Base-by-base conservation (phyloP, 768 basidiomycete genomes). In the Lyophyllum semitale region DNA sequence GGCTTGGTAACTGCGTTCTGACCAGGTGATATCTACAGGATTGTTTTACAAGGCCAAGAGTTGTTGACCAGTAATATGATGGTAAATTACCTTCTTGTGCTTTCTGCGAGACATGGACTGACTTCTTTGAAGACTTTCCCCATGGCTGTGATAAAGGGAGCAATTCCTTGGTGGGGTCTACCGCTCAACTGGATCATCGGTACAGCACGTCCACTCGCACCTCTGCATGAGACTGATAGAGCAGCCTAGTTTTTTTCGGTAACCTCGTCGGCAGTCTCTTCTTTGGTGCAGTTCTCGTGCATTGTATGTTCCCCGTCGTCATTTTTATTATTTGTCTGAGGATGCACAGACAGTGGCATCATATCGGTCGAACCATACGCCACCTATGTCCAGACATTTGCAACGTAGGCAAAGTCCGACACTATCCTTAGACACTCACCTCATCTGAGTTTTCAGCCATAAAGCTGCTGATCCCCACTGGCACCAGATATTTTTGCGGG, bases 21-120 rank as follows among this genome's bases (percentile, higher is more conserved):
- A 52, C 17, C 30, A 12, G 53, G 22, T 9, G 1, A 23, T 8
- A 23, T 3, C 43, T 18, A 15, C 58, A 90, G 88, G 88, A 88
- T 91, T 56, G 78, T 87, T 13, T 72, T 90, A 13, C 85, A 88
- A 69, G 84, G 84, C 1, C 75, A 84, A 41, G 88, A 91, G 54
- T 77, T 91, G 0, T 66, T 90, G 32, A 90, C 88, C 45, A 89
- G 88, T 63, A 88, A 89, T 63, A 84, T 91, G 81, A 81, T 91
- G 86, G 87, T 44, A 67, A 20, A 37, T n/a, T 20, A 44, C 15
- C 26, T 30, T 11, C 8, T 51, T 30, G 3, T 8, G 30, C 6
- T 26, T 18, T 23, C 20, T 38, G 15, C 5, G n/a, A 48, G 44
- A 38, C 25, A 41, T 55, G 41, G 46, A 20, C 26, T 17, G 25